Conservation (phyloP, 2,329 filamentous ascomycete species). For the Cladosporium phlei region DNA sequence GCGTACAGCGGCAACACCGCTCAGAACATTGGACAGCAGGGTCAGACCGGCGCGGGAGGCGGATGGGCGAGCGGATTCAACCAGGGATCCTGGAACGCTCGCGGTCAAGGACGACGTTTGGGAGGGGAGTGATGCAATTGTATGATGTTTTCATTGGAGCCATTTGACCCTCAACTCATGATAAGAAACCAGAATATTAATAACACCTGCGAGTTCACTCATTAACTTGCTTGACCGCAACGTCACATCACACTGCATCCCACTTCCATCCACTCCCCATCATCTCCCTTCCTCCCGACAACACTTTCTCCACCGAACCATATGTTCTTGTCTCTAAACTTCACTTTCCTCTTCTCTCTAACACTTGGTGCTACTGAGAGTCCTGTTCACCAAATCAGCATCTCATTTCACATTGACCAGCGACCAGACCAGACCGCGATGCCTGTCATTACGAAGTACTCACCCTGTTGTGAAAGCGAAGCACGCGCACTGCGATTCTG, state of each 20-base stretch:
- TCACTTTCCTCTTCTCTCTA: neutral
- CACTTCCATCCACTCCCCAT: constrained; percentile 8
- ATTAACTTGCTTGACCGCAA: too few relatives aligned
- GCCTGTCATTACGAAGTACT: too few relatives aligned
- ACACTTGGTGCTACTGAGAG: too few relatives aligned
- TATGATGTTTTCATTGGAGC: too few relatives aligned
- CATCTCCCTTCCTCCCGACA: constrained; percentile 3
- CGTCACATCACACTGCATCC: constrained; percentile 5
- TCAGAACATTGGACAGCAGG: constrained; percentile 24
- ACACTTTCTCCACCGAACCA: neutral
- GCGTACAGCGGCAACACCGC: constrained; percentile 46
- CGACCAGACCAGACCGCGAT: too few relatives aligned
- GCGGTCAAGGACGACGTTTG: constrained; percentile 11
- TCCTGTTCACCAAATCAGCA: neutral
- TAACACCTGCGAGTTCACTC: too few relatives aligned
- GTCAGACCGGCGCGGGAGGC: constrained; percentile 25
- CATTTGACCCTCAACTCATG: too few relatives aligned
- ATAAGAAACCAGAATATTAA: too few relatives aligned
- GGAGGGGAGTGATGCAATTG: constrained; percentile 1
- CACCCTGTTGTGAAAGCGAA: too few relatives aligned
- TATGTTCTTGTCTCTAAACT: neutral
- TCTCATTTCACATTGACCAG: neutral
- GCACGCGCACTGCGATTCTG: too few relatives aligned
- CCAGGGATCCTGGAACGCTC: constrained; percentile 9
- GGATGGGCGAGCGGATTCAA: constrained; percentile 30